These are phyloP conservation scores for Malus fusca DNA, from an alignment of 306 rosid genomes.

Conservation along the genomic window DNA sequence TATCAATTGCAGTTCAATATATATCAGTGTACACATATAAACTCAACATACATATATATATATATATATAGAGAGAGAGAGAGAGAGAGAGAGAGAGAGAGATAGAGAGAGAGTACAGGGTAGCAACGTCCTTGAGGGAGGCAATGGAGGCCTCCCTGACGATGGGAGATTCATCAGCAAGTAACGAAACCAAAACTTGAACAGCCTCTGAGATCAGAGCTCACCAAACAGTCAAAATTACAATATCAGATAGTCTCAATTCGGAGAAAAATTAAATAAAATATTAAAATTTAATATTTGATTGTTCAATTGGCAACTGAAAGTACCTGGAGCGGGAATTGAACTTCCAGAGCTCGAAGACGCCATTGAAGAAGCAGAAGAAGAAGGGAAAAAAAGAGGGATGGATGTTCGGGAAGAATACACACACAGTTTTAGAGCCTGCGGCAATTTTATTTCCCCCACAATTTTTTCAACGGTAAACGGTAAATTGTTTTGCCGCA, in stretches of 20 bases:
- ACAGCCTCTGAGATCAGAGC: slow-evolving; percentile 57
- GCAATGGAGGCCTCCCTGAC: slow-evolving; percentile 78
- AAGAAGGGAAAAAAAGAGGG: not conserved
- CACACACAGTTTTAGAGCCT: not conserved
- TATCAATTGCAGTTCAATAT: slow-evolving; percentile 5
- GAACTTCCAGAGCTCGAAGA: slow-evolving; percentile 43
- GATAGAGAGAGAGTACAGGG: slow-evolving; percentile 37
- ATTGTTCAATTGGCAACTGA: not conserved
- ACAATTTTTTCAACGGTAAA: not conserved
- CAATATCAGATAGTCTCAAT: slow-evolving; percentile 8
- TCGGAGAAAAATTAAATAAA: not conserved
- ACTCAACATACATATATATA: not conserved
- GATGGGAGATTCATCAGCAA: slow-evolving; percentile 70
- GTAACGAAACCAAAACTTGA: slow-evolving; percentile 68
- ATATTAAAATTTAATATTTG: not conserved
- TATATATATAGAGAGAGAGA: not conserved
- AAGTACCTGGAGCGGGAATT: slow-evolving; percentile 66
- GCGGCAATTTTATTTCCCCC: not conserved
- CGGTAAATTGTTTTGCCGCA: not conserved
- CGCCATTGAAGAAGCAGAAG: slow-evolving; percentile 44
- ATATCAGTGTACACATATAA: not conserved
- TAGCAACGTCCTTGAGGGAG: slow-evolving; percentile 70
- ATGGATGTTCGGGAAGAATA: not conserved
- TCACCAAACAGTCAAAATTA: slow-evolving; percentile 3
- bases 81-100: too few relatives aligned